These are phyloP conservation scores for Boletus eberwhitei DNA, from an alignment of 768 basidiomycete species.

Conservation along the genomic window DNA sequence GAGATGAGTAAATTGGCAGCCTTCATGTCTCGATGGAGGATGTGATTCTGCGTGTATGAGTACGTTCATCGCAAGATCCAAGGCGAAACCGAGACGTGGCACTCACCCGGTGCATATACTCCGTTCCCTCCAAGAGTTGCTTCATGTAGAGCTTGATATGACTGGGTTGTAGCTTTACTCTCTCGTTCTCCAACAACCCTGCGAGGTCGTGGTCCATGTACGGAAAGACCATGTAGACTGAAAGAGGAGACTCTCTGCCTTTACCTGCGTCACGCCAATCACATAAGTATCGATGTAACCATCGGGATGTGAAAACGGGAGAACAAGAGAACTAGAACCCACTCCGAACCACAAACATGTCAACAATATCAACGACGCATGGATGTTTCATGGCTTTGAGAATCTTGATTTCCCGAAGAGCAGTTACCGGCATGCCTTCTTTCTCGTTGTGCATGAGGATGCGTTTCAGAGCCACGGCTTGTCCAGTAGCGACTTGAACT, in stretches of 20 bases:
- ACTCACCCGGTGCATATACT: slow-evolving; percentile 90
- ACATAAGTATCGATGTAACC: not conserved
- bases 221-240: slow-evolving; percentile 98
- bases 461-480: slow-evolving; percentile 82
- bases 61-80: slow-evolving; percentile 4
- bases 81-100: not conserved
- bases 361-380: slow-evolving; percentile 81
- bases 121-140: slow-evolving; percentile 93
- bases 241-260: slow-evolving; percentile 68
- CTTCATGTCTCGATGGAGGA: slow-evolving; percentile 98
- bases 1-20: slow-evolving; percentile 95
- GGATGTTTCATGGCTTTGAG: slow-evolving; percentile 85
- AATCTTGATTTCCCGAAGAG: slow-evolving; percentile 95
- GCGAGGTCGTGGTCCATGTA: slow-evolving; percentile 99
- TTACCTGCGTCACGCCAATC: slow-evolving; percentile 11
- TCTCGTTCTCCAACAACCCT: slow-evolving; percentile 87
- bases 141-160: slow-evolving; percentile 96
- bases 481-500: slow-evolving; percentile 55
- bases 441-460: slow-evolving; percentile 96
- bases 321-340: slow-evolving; percentile 25
- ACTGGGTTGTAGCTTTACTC: slow-evolving; percentile 75
- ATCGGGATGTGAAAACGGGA: not conserved
- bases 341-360: slow-evolving; percentile 90
- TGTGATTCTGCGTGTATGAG: slow-evolving; percentile 67
- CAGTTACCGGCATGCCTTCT: slow-evolving; percentile 96